Evolutionary conservation across 345 rosid species (phyloP), one percentile per base, ranked within the genome.

Genomic region (Erodium maritimum): DNA sequence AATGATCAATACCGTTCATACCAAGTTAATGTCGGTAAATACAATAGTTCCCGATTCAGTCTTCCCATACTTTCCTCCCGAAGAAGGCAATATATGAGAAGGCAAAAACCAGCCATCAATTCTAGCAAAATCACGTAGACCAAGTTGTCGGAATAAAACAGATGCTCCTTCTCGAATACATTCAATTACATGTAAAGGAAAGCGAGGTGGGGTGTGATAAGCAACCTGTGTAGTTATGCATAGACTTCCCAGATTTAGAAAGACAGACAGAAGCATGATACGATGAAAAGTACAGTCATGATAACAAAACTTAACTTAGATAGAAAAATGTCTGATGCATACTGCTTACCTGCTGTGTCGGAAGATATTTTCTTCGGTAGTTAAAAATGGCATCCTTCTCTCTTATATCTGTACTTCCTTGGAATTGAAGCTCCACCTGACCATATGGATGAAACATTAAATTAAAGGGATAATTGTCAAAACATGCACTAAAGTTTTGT

Each of bases 101-200:
- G 93, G 80, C 75, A 91, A 75, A 76, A 84, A 86, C 96, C 96
- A 91, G 50, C 98, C 98, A 84, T 91, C 98, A 57, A 86, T 82
- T 54, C 95, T 80, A 69, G 95, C 93, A 81, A 91, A 86, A 77
- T 91, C 96, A 60, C 85, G 82, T 17, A 91, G 81, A 65, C 86
- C 82, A 74, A 91, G 82, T 67, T 24, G 75, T 69, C 74, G 63
- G 69, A 91, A 91, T 75, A 91, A 73, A 63, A 72, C 64, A 78
- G 95, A 76, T 25, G 93, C 96, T 67, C 90, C 98, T 75, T 80
- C 83, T 33, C 87, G 87, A 62, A 91, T 91, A 54, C 67, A 71
- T 73, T 78, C 64, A 69, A 81, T 86, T 59, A 88, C 75, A 33
- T 81, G 82, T 61, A 81, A 56, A 61, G 93, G 95, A 72, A 91